Evolutionary conservation across 352 stramenopile genomes (phyloP).

Genomic region (Phytophthora parvispora): DNA sequence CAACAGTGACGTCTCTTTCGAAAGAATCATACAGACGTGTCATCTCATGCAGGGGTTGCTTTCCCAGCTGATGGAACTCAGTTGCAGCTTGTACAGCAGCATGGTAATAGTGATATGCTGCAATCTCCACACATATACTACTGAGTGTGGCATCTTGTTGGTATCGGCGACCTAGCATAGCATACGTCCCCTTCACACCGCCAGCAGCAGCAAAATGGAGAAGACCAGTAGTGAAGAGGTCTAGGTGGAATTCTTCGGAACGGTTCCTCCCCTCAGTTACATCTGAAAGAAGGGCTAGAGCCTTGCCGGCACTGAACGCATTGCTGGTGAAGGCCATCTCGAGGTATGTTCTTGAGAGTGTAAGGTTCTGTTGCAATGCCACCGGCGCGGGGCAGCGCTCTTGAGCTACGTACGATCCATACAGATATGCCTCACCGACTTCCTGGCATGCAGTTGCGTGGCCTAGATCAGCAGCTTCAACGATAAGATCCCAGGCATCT

Average conservation of each 20-base stretch:
- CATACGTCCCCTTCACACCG: slow-evolving; percentile 57
- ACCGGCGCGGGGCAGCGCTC: slow-evolving; percentile 17
- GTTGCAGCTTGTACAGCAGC: slow-evolving; percentile 53
- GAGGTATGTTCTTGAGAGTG: slow-evolving; percentile 23
- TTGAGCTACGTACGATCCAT: slow-evolving; percentile 30
- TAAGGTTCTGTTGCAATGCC: slow-evolving; percentile 30
- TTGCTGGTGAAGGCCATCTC: slow-evolving; percentile 25
- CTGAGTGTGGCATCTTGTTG: background rate
- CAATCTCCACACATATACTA: slow-evolving; percentile 35
- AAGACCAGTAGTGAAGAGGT: slow-evolving; percentile 44
- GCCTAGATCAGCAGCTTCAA: slow-evolving; percentile 47
- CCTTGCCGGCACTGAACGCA: slow-evolving; percentile 31
- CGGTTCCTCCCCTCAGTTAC: background rate
- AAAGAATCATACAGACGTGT: slow-evolving; percentile 76
- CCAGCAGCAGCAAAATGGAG: slow-evolving; percentile 59
- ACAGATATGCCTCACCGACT: slow-evolving; percentile 49
- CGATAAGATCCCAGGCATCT: slow-evolving; percentile 36
- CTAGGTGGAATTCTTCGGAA: background rate
- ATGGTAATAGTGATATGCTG: slow-evolving; percentile 71
- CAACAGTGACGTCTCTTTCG: slow-evolving; percentile 49
- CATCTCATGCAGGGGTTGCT: slow-evolving; percentile 86
- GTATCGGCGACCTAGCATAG: slow-evolving; percentile 68
- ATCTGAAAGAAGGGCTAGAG: slow-evolving; percentile 34
- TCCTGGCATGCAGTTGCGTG: slow-evolving; percentile 34
- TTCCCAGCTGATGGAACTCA: slow-evolving; percentile 73